Evolutionary conservation across 495 filamentous ascomycete genomes (phyloP).

Genomic region (Pyrenopolyporus hunteri): DNA sequence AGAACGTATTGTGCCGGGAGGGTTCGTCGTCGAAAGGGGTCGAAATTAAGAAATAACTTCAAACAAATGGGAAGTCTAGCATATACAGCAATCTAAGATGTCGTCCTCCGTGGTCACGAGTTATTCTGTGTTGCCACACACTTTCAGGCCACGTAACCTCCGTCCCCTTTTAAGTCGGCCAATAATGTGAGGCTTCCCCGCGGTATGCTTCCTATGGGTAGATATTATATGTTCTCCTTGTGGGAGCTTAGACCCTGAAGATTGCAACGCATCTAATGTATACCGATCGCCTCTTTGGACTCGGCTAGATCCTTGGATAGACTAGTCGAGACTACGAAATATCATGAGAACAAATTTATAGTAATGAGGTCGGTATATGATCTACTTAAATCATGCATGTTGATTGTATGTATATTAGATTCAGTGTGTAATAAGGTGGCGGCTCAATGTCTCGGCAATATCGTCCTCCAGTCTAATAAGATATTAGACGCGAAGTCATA

Average conservation of each 20-base stretch:
- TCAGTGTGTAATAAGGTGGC: conserved; percentile 17
- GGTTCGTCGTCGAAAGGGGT: no score
- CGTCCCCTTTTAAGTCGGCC: background rate
- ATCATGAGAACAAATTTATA: conserved; percentile 4
- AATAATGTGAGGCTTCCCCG: conserved; percentile 6
- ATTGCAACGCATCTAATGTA: conserved; percentile 21
- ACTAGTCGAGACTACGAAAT: background rate
- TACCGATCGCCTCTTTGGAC: conserved; percentile 28
- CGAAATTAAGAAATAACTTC: no score
- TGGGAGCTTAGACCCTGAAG: conserved; percentile 6
- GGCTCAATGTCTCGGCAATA: conserved; percentile 30
- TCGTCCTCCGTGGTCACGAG: background rate
- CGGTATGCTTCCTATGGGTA: no score
- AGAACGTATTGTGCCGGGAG: no score
- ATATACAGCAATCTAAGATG: background rate
- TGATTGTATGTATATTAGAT: background rate
- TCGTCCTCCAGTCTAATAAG: conserved; percentile 5
- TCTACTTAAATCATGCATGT: background rate
- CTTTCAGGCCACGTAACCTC: conserved; percentile 7
- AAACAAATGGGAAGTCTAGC: no score
- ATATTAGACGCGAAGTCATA: background rate
- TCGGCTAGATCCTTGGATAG: conserved; percentile 16
- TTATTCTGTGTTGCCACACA: background rate
- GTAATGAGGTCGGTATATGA: no score
- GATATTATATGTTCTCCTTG: no score